Conservation (phyloP, 2,329 filamentous ascomycete species). For the Apiospora sp. region DNA sequence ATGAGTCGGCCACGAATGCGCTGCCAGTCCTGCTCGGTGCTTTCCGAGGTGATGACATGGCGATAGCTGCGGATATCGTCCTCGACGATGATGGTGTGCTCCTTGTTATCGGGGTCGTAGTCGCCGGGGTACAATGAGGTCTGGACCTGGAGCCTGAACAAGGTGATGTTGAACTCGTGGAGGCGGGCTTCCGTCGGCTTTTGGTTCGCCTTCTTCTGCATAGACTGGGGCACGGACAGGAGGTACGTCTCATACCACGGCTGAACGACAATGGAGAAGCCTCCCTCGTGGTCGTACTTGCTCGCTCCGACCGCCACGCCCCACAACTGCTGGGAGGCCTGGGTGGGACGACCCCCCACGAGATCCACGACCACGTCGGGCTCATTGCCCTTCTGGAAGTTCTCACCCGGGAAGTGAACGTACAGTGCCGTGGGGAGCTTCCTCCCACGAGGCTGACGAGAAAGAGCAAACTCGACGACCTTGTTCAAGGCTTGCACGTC, state of each 20-base stretch:
- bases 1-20: constrained; percentile 39
- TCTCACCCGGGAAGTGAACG: neutral
- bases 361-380: neutral
- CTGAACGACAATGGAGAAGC: neutral
- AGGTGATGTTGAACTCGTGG: neutral
- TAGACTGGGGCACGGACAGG: neutral
- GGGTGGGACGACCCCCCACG: neutral
- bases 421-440: neutral
- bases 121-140: neutral
- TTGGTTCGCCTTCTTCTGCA: no score
- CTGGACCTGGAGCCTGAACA: constrained; percentile 17
- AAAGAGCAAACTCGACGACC: neutral
- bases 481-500: neutral
- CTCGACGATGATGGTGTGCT: constrained; percentile 31
- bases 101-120: constrained; percentile 7
- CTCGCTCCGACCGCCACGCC: neutral
- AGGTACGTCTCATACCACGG: neutral
- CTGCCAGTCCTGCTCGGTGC: constrained; percentile 37
- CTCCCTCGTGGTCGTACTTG: neutral
- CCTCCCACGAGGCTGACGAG: neutral
- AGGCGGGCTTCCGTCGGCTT: neutral
- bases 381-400: neutral
- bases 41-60: constrained; percentile 35
- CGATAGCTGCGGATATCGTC: constrained; percentile 23
- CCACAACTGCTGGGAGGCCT: neutral